A percentile compares a stretch with the other conserved stretches of the same genome.
These are phyloP conservation scores for Mucor indicus DNA, from an alignment of 371 early-diverging fungal genomes.

Conservation along the genomic window DNA sequence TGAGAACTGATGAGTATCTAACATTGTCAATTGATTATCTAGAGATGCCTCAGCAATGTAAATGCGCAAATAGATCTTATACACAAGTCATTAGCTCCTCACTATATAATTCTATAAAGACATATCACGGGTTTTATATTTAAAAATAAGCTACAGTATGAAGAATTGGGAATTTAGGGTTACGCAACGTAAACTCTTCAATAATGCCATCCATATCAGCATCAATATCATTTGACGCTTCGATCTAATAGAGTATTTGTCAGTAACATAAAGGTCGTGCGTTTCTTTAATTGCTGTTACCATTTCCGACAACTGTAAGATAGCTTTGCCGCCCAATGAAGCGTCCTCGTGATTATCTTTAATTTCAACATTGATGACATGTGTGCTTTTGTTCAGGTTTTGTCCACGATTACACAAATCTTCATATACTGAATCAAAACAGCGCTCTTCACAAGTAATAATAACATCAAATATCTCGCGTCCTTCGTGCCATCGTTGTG, in stretches of 20 bases:
- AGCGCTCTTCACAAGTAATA: constrained; percentile 96
- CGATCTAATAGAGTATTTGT: constrained; percentile 50
- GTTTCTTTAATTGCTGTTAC: constrained; percentile 10
- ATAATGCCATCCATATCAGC: constrained; percentile 80
- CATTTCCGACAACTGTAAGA: constrained; percentile 75
- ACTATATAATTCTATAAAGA: no score
- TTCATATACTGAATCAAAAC: constrained; percentile 92
- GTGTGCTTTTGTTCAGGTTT: constrained; percentile 70
- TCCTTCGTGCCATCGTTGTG: constrained; percentile 84
- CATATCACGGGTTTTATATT: no score
- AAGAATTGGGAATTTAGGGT: constrained; percentile 53
- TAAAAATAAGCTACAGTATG: constrained; percentile 66
- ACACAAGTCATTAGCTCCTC: no score
- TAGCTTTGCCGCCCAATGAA: constrained; percentile 77
- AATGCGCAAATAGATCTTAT: no score
- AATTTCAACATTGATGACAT: constrained; percentile 95
- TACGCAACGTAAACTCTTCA: constrained; percentile 65
- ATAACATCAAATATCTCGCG: constrained; percentile 85
- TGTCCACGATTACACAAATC: constrained; percentile 72
- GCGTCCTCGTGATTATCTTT: constrained; percentile 94
- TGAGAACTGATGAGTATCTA: no score
- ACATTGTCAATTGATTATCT: no score
- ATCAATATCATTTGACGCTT: constrained; percentile 69
- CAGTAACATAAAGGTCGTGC: background rate
- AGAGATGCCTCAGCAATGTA: no score